These are phyloP conservation scores for Candida dubliniensis DNA, from an alignment of 1,139 yeast species.

Conservation along the genomic window DNA sequence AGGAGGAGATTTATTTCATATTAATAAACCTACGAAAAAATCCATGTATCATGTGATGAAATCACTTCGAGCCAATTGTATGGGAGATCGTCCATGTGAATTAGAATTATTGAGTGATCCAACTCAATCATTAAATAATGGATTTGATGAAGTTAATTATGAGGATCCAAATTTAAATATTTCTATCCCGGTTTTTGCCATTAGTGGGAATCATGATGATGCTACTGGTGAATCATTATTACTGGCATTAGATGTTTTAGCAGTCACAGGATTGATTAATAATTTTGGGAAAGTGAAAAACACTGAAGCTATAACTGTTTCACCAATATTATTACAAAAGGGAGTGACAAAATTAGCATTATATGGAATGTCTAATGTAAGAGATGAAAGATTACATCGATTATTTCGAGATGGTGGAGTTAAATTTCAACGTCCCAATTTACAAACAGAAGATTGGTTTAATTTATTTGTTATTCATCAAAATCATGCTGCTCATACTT, in stretches of 20 bases:
- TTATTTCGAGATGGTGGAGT: slow-evolving; percentile 82
- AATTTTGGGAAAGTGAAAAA: slow-evolving; percentile 85
- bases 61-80: slow-evolving; percentile 67
- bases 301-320: slow-evolving; percentile 69
- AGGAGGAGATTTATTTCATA: slow-evolving; percentile 91
- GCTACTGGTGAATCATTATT: slow-evolving; percentile 85
- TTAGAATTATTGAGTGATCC: slow-evolving; percentile 84
- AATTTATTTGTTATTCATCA: slow-evolving; percentile 90
- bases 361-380: slow-evolving; percentile 83
- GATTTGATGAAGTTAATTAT: slow-evolving; percentile 72
- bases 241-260: slow-evolving; percentile 85
- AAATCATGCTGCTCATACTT: slow-evolving; percentile 77
- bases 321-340: slow-evolving; percentile 81
- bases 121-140: slow-evolving; percentile 53
- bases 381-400: slow-evolving; percentile 85
- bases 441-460: slow-evolving; percentile 69
- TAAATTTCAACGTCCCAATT: slow-evolving; percentile 70
- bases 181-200: slow-evolving; percentile 90
- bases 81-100: slow-evolving; percentile 89
- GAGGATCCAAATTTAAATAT: slow-evolving; percentile 89
- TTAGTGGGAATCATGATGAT: slow-evolving; percentile 96
- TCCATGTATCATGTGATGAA: slow-evolving; percentile 83
- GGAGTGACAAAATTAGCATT: slow-evolving; percentile 81
- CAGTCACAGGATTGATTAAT: slow-evolving; percentile 80
- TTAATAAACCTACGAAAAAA: slow-evolving; percentile 85